phyloP scores from a whole-genome alignment of 2,329 filamentous ascomycete species.

The Ophiostoma fasciatum region DNA sequence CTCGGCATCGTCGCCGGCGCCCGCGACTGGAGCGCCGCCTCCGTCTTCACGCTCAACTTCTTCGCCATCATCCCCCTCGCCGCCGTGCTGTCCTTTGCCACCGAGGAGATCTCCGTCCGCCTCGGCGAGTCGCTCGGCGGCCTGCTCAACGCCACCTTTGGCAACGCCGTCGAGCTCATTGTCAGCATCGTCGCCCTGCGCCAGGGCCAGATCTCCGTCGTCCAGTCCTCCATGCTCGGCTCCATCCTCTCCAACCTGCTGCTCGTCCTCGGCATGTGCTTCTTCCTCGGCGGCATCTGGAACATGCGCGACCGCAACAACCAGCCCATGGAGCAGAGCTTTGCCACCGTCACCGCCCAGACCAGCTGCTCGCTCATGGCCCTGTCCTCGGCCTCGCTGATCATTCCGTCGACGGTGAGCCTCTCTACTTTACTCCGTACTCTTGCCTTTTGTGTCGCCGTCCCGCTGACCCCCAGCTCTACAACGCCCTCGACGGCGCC shows the following conservation, averaged over 20 bases:
- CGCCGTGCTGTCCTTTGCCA: slow-evolving; percentile 73
- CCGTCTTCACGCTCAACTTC: slow-evolving; percentile 65
- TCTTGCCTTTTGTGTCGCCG: background rate
- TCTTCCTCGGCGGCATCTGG: slow-evolving; percentile 58
- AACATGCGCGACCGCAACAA: slow-evolving; percentile 43
- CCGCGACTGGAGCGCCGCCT: slow-evolving; percentile 46
- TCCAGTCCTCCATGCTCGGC: slow-evolving; percentile 83
- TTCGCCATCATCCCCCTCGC: slow-evolving; percentile 80
- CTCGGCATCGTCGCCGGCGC: slow-evolving; percentile 54
- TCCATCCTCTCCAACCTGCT: slow-evolving; percentile 84
- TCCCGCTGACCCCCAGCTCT: slow-evolving; percentile 34
- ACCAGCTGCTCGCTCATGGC: slow-evolving; percentile 65
- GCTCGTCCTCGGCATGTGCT: slow-evolving; percentile 81
- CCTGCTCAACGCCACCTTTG: slow-evolving; percentile 61
- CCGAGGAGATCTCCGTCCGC: slow-evolving; percentile 59
- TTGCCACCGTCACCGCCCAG: slow-evolving; percentile 63
- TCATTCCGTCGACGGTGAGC: slow-evolving; percentile 57
- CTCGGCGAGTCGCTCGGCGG: slow-evolving; percentile 62
- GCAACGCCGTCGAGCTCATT: slow-evolving; percentile 68
- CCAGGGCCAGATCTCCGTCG: slow-evolving; percentile 73
- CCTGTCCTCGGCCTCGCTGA: slow-evolving; percentile 59
- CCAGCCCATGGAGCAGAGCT: slow-evolving; percentile 49
- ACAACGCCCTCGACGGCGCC: slow-evolving; percentile 42
- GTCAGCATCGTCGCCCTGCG: slow-evolving; percentile 80
- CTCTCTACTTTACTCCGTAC: background rate